These are phyloP conservation scores for Penicillium paxilli DNA, from an alignment of 495 filamentous ascomycete species.

Conservation along the genomic window DNA sequence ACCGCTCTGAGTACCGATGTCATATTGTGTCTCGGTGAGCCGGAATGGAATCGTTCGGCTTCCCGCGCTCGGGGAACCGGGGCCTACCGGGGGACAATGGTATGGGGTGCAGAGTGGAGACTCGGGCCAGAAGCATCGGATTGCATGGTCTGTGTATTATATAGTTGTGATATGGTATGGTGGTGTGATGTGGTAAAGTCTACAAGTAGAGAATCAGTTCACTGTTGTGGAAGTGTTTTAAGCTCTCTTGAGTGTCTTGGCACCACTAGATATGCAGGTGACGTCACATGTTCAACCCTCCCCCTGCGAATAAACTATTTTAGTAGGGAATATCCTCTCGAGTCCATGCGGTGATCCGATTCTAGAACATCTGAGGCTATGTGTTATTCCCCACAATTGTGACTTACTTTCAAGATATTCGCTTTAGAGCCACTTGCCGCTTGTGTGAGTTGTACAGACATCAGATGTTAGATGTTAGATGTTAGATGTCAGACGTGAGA, in stretches of 20 bases:
- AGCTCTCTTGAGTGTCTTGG: background rate
- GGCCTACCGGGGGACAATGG: background rate
- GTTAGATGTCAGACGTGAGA: too few relatives aligned
- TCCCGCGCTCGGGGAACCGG: constrained; percentile 20
- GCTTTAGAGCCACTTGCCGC: too few relatives aligned
- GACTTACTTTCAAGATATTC: too few relatives aligned
- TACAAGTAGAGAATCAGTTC: background rate
- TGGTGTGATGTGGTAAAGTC: background rate
- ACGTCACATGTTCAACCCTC: background rate
- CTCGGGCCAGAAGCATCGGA: background rate
- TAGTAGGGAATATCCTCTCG: too few relatives aligned
- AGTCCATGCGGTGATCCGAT: too few relatives aligned
- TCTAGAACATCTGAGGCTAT: too few relatives aligned
- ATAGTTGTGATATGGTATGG: background rate
- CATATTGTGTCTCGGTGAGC: constrained; percentile 24
- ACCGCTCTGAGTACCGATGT: constrained; percentile 1
- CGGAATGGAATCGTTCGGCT: constrained; percentile 26
- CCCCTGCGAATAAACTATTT: too few relatives aligned
- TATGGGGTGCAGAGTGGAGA: background rate
- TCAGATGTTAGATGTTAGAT: too few relatives aligned
- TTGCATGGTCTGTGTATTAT: background rate
- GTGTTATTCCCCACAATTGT: too few relatives aligned
- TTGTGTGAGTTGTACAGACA: too few relatives aligned
- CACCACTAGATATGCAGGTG: background rate
- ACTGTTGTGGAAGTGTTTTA: background rate